Conservation (phyloP, 2,329 filamentous ascomycete genomes). For the Beauveria bassiana region DNA sequence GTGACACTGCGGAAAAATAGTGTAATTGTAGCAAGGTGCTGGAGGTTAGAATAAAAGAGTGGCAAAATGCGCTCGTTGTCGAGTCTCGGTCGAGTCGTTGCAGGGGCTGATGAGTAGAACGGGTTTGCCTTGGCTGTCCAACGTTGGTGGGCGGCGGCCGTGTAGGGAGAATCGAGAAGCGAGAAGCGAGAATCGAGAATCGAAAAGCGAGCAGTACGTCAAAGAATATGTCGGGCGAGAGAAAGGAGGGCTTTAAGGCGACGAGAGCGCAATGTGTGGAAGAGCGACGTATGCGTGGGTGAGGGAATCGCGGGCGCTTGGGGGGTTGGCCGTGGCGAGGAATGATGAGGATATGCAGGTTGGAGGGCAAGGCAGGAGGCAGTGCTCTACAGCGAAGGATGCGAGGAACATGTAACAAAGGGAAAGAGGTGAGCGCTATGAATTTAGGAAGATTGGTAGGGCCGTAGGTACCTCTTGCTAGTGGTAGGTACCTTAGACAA, state of each 20-base stretch:
- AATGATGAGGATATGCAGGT: not conserved
- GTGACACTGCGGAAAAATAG: not conserved
- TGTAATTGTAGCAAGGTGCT: not conserved
- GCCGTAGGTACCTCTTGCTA: not conserved
- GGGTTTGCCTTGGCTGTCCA: not conserved
- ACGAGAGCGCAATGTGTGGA: not conserved
- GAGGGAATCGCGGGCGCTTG: not conserved
- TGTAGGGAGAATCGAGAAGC: not conserved
- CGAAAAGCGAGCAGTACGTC: not conserved
- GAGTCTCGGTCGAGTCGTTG: not conserved
- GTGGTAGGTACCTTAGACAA: not conserved
- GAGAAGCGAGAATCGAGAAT: not conserved
- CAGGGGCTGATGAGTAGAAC: not conserved
- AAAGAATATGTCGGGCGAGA: not conserved
- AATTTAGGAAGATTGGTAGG: no score
- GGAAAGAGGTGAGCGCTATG: not conserved
- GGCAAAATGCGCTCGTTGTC: not conserved
- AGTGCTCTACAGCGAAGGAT: not conserved
- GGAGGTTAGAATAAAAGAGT: not conserved
- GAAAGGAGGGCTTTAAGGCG: not conserved
- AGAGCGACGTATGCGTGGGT: not conserved
- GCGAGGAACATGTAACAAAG: not conserved
- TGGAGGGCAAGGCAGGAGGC: not conserved
- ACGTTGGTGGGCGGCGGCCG: not conserved
- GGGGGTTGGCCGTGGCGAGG: not conserved